Base-by-base conservation (phyloP, 148 eudicot genomes). In the Fagopyrum homotropicum region DNA sequence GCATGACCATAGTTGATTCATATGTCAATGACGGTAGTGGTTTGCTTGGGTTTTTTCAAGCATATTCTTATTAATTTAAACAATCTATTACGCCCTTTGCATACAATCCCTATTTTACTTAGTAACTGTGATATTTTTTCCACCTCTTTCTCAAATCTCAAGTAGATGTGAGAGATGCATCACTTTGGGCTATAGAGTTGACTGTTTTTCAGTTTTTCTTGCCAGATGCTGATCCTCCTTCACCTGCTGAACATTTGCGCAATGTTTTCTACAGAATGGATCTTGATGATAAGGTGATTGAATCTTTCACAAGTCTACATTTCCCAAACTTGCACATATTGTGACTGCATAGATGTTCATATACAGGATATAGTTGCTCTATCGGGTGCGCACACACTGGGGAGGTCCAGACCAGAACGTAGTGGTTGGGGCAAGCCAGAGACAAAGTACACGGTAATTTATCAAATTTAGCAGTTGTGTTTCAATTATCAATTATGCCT, bases 381-480 rank as follows among this genome's bases (percentile, higher is more conserved):
- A 75, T 95, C 98, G 74, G 98, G 98, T 80, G 98, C 96, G 12
- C 98, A 95, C 75, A 95, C 97, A 48, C 83, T 95, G 76, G 98
- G 98, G 72, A 90, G 98, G 85, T 90, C 98, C 26, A 87, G 96
- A 82, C 98, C 98, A 60, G 98, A 95, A 72, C 98, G 98, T 59
- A 95, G 98, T 84, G 98, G 98, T 74, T 95, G 98, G 98, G 98
- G 98, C 78, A 95, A 95, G 88, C 93, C 92, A 51, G 93, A 90
- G 85, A 95, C 98, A 10, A 90, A 90, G 75, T 95, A 95, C 80
- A 95, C 98, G 89, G 98, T 95, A 90, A 45, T 45, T 47, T 76
- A 40, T 40, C 9, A 66, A 66, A 66, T 66, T 40, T 66, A 17
- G 15, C 5, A 5, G 14, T 40, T 35, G 17, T 14, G 8, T 12